Conservation (phyloP, 1,284 basidiomycete genomes). For the Heterobasidion annosum region DNA sequence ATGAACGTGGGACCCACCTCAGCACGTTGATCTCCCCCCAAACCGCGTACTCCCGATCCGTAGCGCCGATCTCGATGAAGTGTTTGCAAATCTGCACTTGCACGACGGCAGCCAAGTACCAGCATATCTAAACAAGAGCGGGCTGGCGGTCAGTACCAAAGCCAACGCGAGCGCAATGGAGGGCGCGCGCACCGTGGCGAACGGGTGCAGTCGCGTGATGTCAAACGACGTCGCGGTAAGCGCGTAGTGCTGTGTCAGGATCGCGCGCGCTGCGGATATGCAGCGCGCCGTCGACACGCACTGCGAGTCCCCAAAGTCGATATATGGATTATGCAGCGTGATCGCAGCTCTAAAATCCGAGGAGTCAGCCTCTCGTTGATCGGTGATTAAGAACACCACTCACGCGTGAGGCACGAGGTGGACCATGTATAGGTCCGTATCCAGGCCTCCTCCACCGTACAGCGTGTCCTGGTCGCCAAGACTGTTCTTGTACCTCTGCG, state of each 20-base stretch:
- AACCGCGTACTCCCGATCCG: constrained; percentile 57
- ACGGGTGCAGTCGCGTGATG: constrained; percentile 70
- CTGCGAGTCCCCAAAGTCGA: constrained; percentile 59
- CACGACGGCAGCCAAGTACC: constrained; percentile 80
- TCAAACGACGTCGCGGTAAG: constrained; percentile 71
- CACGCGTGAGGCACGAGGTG: constrained; percentile 78
- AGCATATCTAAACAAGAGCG: constrained; percentile 53
- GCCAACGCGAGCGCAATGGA: not conserved
- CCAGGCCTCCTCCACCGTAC: constrained; percentile 45
- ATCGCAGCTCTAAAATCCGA: constrained; percentile 56
- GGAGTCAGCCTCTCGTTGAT: not conserved
- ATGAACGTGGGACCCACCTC: constrained; percentile 31
- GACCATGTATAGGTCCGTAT: constrained; percentile 78
- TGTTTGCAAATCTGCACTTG: constrained; percentile 78
- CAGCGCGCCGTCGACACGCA: constrained; percentile 63
- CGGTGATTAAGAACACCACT: constrained; percentile 20
- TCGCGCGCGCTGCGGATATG: constrained; percentile 60
- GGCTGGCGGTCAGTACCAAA: not conserved
- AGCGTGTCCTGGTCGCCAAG: constrained; percentile 37
- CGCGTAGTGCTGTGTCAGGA: constrained; percentile 64
- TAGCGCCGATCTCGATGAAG: constrained; percentile 68
- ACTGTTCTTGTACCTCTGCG: constrained; percentile 54
- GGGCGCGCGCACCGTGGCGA: constrained; percentile 52
- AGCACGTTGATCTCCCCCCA: constrained; percentile 82
- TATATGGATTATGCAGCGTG: constrained; percentile 72